Percentiles rank a stretch among this genome's conserved stretches.
Evolutionary conservation across 192 early-diverging fungal genomes (phyloP).

Genomic region (Diversispora eburnea): DNA sequence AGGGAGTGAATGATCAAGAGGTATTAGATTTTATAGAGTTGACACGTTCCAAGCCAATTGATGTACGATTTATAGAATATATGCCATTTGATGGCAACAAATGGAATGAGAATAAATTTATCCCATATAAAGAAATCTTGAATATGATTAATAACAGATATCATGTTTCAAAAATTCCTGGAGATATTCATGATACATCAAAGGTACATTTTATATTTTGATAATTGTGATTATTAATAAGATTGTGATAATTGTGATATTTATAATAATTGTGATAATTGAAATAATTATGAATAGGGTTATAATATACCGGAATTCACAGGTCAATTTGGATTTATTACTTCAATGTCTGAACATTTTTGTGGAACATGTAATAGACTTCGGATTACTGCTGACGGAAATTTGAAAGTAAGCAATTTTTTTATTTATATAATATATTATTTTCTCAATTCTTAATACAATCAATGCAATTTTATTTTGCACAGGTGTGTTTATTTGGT

Average conservation of each 20-base stretch:
- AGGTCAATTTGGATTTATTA: slow-evolving; percentile 96
- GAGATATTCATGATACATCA: slow-evolving; percentile 84
- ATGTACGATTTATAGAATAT: slow-evolving; percentile 95
- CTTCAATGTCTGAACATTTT: slow-evolving; percentile 97
- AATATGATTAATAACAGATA: slow-evolving; percentile 52
- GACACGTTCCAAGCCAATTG: slow-evolving; percentile 69
- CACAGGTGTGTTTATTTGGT: slow-evolving; percentile 80
- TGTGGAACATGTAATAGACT: slow-evolving; percentile 93
- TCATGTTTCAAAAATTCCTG: slow-evolving; percentile 60
- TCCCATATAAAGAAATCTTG: slow-evolving; percentile 80
- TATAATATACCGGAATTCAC: slow-evolving; percentile 72
- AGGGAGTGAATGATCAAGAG: slow-evolving; percentile 80
- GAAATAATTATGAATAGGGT: slow-evolving; percentile 33
- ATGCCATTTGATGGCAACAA: slow-evolving; percentile 99
- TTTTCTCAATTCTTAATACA: background rate
- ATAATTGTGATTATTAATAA: background rate
- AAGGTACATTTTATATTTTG: slow-evolving; percentile 43
- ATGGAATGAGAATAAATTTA: slow-evolving; percentile 81
- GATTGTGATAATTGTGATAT: background rate
- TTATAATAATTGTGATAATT: background rate
- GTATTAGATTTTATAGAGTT: slow-evolving; percentile 79
- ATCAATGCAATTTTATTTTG: background rate
- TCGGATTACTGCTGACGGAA: slow-evolving; percentile 90
- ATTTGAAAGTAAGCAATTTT: slow-evolving; percentile 63
- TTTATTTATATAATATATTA: background rate